phyloP scores from a whole-genome alignment of 495 filamentous ascomycete species.

The Xylaria flabelliformis region DNA sequence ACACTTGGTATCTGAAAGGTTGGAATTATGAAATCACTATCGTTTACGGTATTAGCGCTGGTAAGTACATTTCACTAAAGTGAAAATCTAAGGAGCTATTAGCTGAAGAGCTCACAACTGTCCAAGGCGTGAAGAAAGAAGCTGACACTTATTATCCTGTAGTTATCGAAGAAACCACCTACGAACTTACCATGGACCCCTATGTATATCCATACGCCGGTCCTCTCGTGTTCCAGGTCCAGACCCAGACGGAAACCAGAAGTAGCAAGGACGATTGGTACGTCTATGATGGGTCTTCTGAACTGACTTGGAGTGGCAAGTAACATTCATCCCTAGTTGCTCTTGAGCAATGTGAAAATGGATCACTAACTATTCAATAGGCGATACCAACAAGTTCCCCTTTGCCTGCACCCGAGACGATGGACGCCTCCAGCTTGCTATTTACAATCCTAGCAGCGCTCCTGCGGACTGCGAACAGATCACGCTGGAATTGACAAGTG shows the following conservation, averaged over 20 bases:
- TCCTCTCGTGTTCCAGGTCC: not conserved
- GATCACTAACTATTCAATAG: conserved; percentile 6
- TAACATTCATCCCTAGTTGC: too few species aligned
- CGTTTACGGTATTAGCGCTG: too few species aligned
- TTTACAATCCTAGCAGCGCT: not conserved
- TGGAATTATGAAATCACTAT: not conserved
- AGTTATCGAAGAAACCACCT: too few species aligned
- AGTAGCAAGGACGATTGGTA: too few species aligned
- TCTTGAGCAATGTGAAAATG: too few species aligned
- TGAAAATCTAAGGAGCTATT: too few species aligned
- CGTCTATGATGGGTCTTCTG: too few species aligned
- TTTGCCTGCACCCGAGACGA: conserved; percentile 6
- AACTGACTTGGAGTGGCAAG: too few species aligned
- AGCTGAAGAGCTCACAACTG: too few species aligned
- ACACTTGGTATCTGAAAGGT: not conserved
- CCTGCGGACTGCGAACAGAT: conserved; percentile 10
- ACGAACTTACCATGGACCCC: not conserved
- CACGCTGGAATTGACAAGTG: not conserved
- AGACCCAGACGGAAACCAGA: not conserved
- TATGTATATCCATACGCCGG: not conserved
- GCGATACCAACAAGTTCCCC: not conserved
- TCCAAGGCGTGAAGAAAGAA: too few species aligned
- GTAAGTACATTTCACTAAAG: too few species aligned
- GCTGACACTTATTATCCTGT: too few species aligned
- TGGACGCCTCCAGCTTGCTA: conserved; percentile 10